Conservation (phyloP, 129 eudicot genomes). For the Lactuca saligna region DNA sequence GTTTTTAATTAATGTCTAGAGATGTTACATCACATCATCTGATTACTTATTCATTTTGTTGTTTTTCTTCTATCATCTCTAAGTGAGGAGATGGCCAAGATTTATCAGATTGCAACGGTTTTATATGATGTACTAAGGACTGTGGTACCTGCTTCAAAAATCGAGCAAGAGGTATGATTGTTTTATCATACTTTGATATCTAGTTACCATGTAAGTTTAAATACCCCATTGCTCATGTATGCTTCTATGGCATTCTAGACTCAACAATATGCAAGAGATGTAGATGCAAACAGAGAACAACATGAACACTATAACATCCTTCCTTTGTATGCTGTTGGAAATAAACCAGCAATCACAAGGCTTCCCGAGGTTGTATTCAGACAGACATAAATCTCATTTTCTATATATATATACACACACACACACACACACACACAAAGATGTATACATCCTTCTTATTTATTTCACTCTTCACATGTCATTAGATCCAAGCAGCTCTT, state of each 20-base stretch:
- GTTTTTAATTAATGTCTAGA: slow-evolving; percentile 9
- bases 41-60: slow-evolving; percentile 22
- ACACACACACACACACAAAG: slow-evolving; percentile 10
- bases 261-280: slow-evolving; percentile 67
- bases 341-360: slow-evolving; percentile 93
- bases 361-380: slow-evolving; percentile 79
- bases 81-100: slow-evolving; percentile 99
- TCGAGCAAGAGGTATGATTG: slow-evolving; percentile 61
- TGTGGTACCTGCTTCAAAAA: slow-evolving; percentile 67
- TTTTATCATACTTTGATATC: slow-evolving; percentile 10
- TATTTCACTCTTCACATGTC: slow-evolving; percentile 14
- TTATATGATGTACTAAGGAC: slow-evolving; percentile 86
- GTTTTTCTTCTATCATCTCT: slow-evolving; percentile 13
- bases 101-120: slow-evolving; percentile 88
- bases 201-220: slow-evolving; percentile 17
- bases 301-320: slow-evolving; percentile 91
- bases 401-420: neutral
- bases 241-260: slow-evolving; percentile 51
- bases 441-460: slow-evolving; percentile 15
- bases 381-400: slow-evolving; percentile 6
- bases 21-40: slow-evolving; percentile 10
- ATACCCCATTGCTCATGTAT: neutral
- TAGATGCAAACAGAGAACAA: slow-evolving; percentile 78
- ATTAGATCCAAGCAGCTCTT: slow-evolving; percentile 79
- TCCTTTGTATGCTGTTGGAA: slow-evolving; percentile 77